Conservation (phyloP, 1,284 basidiomycete genomes). For the Trametes polyzona region DNA sequence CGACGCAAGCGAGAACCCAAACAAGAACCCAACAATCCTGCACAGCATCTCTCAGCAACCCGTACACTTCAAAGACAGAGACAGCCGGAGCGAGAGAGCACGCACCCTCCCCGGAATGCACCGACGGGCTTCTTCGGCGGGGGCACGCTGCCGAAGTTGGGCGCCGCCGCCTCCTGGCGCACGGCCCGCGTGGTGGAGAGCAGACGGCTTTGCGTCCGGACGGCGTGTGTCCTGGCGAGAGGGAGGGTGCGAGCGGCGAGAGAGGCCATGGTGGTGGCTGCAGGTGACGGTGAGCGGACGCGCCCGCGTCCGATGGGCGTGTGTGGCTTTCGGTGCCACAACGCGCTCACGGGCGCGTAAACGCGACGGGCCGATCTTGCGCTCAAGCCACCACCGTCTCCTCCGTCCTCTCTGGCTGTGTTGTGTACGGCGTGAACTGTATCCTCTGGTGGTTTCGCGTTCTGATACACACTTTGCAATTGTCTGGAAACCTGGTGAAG, state of each 20-base stretch:
- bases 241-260: slow-evolving; percentile 42
- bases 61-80: not conserved
- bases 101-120: slow-evolving; percentile 84
- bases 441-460: not conserved
- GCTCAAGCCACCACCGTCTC: not conserved
- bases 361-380: not conserved
- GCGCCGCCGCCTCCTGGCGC: slow-evolving; percentile 48
- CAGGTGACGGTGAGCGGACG: slow-evolving; percentile 11
- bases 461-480: no score
- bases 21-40: slow-evolving; percentile 87
- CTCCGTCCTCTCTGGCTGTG: not conserved
- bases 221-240: slow-evolving; percentile 35
- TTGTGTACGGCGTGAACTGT: not conserved
- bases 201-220: slow-evolving; percentile 28
- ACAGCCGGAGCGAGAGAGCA: no score
- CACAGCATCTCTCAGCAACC: not conserved
- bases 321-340: no score
- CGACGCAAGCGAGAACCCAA: slow-evolving; percentile 87
- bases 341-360: slow-evolving; percentile 14
- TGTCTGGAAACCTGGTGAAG: not conserved
- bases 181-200: slow-evolving; percentile 44
- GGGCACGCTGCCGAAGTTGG: slow-evolving; percentile 59
- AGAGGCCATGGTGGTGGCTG: slow-evolving; percentile 42
- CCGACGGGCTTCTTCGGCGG: slow-evolving; percentile 80
- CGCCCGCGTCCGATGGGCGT: slow-evolving; percentile 3